A percentile compares a stretch with the other conserved stretches of the same genome.
These are phyloP conservation scores for Lachancea lanzarotensis DNA, from an alignment of 805 yeast species.

Conservation along the genomic window DNA sequence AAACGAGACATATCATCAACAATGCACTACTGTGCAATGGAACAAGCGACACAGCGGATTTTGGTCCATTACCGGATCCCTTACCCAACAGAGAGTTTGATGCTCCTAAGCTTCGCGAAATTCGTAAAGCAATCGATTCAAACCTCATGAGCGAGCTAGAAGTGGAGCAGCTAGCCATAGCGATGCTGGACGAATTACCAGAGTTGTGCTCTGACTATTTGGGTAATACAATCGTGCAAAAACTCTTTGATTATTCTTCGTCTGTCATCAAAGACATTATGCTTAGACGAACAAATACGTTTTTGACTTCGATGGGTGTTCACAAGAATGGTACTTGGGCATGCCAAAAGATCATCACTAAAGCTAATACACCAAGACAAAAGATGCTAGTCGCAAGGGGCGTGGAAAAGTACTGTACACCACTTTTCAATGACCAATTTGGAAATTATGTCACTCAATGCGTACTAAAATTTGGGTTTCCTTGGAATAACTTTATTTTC, in stretches of 20 bases:
- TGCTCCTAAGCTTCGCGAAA: slow-evolving; percentile 80
- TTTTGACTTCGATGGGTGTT: slow-evolving; percentile 82
- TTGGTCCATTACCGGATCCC: slow-evolving; percentile 76
- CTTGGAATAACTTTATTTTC: slow-evolving; percentile 83
- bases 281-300: slow-evolving; percentile 72
- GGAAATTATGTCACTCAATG: slow-evolving; percentile 96
- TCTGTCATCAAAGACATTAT: slow-evolving; percentile 70
- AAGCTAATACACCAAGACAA: slow-evolving; percentile 56
- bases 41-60: slow-evolving; percentile 41
- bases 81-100: slow-evolving; percentile 64
- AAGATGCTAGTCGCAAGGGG: slow-evolving; percentile 60
- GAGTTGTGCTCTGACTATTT: slow-evolving; percentile 87
- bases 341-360: slow-evolving; percentile 87
- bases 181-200: slow-evolving; percentile 84
- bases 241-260: slow-evolving; percentile 67
- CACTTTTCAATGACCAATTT: slow-evolving; percentile 87
- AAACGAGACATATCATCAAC: slow-evolving; percentile 40
- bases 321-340: slow-evolving; percentile 99
- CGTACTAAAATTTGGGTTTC: slow-evolving; percentile 81
- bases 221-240: slow-evolving; percentile 94
- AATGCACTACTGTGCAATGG: slow-evolving; percentile 40
- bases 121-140: slow-evolving; percentile 65
- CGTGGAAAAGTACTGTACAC: slow-evolving; percentile 73
- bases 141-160: slow-evolving; percentile 50
- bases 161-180: slow-evolving; percentile 72